Base-by-base conservation (phyloP, 2,329 filamentous ascomycete genomes). In the Beauveria sp. region DNA sequence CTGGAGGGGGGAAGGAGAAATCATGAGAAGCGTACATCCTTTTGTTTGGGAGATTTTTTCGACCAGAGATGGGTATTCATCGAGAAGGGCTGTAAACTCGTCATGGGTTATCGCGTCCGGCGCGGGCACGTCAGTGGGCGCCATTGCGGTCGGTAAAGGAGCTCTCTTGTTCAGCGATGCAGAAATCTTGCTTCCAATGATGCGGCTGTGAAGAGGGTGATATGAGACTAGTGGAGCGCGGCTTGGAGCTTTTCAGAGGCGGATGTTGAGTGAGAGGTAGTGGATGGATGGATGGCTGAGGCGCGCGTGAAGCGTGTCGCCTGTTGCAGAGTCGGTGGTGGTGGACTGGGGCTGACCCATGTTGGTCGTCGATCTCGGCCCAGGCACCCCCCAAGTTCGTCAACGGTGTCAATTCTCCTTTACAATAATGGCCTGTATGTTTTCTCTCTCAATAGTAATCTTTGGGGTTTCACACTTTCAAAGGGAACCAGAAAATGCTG, bases 21-120 rank as follows among this genome's bases (percentile, higher is more conserved):
- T 38, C 5, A 14, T 38, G 60, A 40, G 50, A 53, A 18, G 69
- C 74, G 63, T 69, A 82, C 80, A 70, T 54, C 71, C 68, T 69
- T 82, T 84, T 34, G 73, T 69, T 6, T 69, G 68, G 1, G 81
- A 83, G 22, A 82, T 74, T 3, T 71, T 69, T 46, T 77, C 69
- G 43, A 82, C 70, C 12, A 80, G 65, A 42, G 69, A 51, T n/a
- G 71, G 67, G 60, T 82, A 82, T 34, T 67, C 68, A n/a, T 61
- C 64, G 38, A 81, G 67, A 1, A 75, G 62, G 31, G 67, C 60
- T 1, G 69, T 65, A 60, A 81, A 81, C 42, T 74, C 69, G 2
- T 67, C 63, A 6, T 66, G 67, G 10, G 67, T 68, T 52, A 76
- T 72, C 6, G 31, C 53, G 16, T 59, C 64, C 8, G 63, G 40